phyloP scores from a whole-genome alignment of 371 early-diverging fungal genomes.

The Mortierella sp. region DNA sequence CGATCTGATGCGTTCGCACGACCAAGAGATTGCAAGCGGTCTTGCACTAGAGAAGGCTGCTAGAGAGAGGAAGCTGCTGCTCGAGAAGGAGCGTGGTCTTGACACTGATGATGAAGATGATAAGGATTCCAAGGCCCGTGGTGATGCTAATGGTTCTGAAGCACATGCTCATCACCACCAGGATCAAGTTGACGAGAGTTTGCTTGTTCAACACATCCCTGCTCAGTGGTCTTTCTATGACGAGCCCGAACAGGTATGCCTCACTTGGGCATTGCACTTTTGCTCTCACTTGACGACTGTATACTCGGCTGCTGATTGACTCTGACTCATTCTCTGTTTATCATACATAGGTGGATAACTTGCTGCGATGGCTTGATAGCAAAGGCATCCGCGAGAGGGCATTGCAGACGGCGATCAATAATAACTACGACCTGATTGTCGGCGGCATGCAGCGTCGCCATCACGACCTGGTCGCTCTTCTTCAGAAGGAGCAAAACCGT shows the following conservation, averaged over 20 bases:
- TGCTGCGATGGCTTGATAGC: conserved; percentile 82
- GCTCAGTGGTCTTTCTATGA: conserved; percentile 77
- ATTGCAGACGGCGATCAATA: conserved; percentile 67
- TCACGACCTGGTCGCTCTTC: conserved; percentile 57
- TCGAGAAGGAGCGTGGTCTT: conserved; percentile 31
- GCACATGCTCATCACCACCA: background rate
- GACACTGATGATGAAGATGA: conserved; percentile 43
- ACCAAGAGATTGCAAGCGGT: conserved; percentile 29
- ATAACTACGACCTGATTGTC: conserved; percentile 58
- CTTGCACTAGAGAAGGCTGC: conserved; percentile 38
- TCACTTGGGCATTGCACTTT: background rate
- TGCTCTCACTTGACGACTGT: background rate
- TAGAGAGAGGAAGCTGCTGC: conserved; percentile 32
- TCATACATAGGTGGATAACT: conserved; percentile 65
- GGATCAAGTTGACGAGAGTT: conserved; percentile 24
- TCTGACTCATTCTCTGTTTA: background rate
- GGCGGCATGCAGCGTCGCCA: conserved; percentile 64
- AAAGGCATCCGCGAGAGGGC: conserved; percentile 81
- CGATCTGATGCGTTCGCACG: conserved; percentile 31
- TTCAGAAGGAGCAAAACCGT: conserved; percentile 59
- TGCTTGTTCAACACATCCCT: conserved; percentile 25
- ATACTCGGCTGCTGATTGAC: background rate
- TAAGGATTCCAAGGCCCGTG: background rate
- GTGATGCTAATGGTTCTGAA: conserved; percentile 20
- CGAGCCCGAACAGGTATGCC: conserved; percentile 68